phyloP scores from a whole-genome alignment of 2,329 filamentous ascomycete genomes.

The Cordyceps tenuipes region DNA sequence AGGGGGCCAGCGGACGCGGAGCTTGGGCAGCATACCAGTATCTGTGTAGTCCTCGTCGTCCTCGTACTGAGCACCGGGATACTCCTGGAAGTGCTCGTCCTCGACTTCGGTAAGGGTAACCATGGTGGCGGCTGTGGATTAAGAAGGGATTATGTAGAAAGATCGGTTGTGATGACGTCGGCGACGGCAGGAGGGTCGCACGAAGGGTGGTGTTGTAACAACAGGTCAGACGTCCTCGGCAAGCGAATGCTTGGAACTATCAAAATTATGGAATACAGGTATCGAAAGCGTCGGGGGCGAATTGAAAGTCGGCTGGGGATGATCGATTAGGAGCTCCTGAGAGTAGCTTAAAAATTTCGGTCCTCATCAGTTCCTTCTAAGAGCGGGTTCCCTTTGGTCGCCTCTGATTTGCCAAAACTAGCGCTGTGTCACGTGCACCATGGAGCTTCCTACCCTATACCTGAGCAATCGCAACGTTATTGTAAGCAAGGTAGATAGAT shows the following conservation, averaged over 20 bases:
- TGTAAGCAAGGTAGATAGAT: too few relatives aligned
- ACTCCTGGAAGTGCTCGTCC: conserved; percentile 83
- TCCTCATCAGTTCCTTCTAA: not conserved
- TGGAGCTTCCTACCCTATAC: too few relatives aligned
- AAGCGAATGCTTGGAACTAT: conserved; percentile 7
- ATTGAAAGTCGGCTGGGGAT: not conserved
- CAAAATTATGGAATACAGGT: not conserved
- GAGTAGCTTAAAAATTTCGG: conserved; percentile 14
- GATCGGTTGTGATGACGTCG: not conserved
- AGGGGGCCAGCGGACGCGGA: not conserved
- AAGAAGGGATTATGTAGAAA: conserved; percentile 3
- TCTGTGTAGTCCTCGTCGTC: conserved; percentile 93
- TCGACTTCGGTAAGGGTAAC: conserved; percentile 95
- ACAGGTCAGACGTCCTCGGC: not conserved
- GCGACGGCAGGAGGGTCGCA: not conserved
- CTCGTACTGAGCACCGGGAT: conserved; percentile 66
- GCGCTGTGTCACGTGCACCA: too few relatives aligned
- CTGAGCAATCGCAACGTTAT: not conserved
- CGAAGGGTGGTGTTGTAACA: not conserved
- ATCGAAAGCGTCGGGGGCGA: not conserved
- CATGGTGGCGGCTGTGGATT: conserved; percentile 49
- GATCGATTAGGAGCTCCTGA: conserved; percentile 8
- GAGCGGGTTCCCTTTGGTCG: not conserved
- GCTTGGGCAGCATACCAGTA: conserved; percentile 55
- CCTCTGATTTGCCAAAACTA: too few relatives aligned